Evolutionary conservation across 345 rosid species (phyloP), one percentile per base, ranked within the genome.

Genomic region (Noccaea caerulescens): DNA sequence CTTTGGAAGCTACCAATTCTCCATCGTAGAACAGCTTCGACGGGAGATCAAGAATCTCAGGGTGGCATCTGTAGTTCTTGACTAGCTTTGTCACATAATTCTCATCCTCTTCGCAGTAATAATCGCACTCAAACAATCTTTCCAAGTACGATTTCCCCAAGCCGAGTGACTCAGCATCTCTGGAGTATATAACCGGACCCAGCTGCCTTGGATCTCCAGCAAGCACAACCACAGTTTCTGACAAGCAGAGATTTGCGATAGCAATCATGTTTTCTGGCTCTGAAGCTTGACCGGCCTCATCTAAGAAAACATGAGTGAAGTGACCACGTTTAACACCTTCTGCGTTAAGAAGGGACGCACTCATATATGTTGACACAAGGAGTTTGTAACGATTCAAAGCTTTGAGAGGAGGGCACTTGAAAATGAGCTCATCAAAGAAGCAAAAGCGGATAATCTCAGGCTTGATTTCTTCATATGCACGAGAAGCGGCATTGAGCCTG

Each of bases 171-270:
- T 81, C 87, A 0, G 97, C 94, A 36, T 83, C 84, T 83, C 72
- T 85, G 1, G 97, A 89, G 85, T 81, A 80, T 77, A 89, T 82
- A 46, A 93, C 90, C 25, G 96, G 99, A 78, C 99, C 98, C 79
- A 91, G 76, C 65, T 93, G 99, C 93, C 80, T 89, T 1, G 97
- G 99, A 63, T 93, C 99, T 60, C 99, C 99, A 55, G 99, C 95
- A 65, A 93, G 96, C 49, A 93, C 93, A 63, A 91, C 88, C 50
- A 91, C 96, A 8, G 96, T 93, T 25, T 89, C 78, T 66, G 63
- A 53, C 62, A 38, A 53, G 84, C 93, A 84, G 68, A 87, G 81
- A 68, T 79, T 78, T 7, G 97, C 79, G 38, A 93, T 44, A 8
- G 97, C 84, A 55, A 93, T 71, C 96, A 91, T 84, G 80, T 82